Conservation (phyloP, 148 eudicot genomes). For the Gaultheria prostrata region DNA sequence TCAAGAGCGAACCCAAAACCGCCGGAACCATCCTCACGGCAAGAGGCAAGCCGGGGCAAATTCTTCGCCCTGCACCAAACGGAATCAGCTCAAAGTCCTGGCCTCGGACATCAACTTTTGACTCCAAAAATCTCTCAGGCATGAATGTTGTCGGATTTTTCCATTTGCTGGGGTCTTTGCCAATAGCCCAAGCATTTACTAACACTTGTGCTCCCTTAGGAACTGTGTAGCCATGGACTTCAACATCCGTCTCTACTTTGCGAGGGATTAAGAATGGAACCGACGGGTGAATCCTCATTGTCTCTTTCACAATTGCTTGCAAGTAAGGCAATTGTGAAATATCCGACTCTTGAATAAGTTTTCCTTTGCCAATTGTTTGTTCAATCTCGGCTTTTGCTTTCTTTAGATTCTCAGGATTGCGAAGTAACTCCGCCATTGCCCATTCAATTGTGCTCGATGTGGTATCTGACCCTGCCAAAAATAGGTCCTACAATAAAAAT, state of each 20-base stretch:
- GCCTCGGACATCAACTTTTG: constrained; percentile 1
- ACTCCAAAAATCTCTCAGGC: constrained; percentile 15
- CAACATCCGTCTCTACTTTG: constrained; percentile 1
- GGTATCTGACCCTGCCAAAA: constrained; percentile 14
- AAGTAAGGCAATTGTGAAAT: constrained; percentile 10
- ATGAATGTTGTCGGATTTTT: not conserved
- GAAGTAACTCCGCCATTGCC: constrained; percentile 16
- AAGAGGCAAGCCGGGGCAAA: constrained; percentile 14
- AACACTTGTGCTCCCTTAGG: constrained; percentile 6
- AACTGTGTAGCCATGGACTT: not conserved
- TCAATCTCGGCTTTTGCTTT: constrained; percentile 11
- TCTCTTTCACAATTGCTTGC: constrained; percentile 10
- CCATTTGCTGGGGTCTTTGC: constrained; percentile 8
- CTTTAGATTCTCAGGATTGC: not conserved
- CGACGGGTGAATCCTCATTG: constrained; percentile 12
- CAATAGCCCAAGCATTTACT: constrained; percentile 16
- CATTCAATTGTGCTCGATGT: constrained; percentile 15
- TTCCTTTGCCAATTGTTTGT: constrained; percentile 10
- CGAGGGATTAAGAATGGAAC: constrained; percentile 11
- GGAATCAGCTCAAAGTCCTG: constrained; percentile 20
- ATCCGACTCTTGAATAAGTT: constrained; percentile 4
- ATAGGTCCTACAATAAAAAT: constrained; percentile 10
- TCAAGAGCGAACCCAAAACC: constrained; percentile 17
- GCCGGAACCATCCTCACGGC: constrained; percentile 9
- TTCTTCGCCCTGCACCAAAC: constrained; percentile 15